Conservation (phyloP, 345 rosid species). For the Hevea brasiliensis region DNA sequence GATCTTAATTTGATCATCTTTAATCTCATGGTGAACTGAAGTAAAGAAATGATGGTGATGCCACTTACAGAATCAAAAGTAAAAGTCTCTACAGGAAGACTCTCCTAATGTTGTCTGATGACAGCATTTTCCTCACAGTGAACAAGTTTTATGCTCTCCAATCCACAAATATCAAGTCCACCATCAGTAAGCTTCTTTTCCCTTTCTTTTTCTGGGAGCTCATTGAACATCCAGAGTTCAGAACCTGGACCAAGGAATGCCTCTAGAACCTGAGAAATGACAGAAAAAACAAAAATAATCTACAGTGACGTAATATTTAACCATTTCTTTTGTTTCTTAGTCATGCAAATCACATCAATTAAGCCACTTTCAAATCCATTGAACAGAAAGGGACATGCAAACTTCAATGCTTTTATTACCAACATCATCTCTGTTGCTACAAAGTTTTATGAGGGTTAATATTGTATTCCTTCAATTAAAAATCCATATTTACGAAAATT, state of each 20-base stretch:
- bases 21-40: no score
- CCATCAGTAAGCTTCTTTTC: slow-evolving; percentile 71
- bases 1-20: no score
- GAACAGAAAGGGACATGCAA: no score
- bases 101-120: slow-evolving; percentile 75
- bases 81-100: slow-evolving; percentile 83
- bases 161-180: slow-evolving; percentile 68
- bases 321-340: no score
- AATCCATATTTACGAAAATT: no score
- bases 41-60: slow-evolving; percentile 5
- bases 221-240: slow-evolving; percentile 93
- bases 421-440: no score
- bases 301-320: background rate
- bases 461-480: no score
- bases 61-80: slow-evolving; percentile 96
- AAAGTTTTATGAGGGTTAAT: no score
- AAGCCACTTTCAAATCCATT: no score
- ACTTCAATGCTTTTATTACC: no score
- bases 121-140: slow-evolving; percentile 88
- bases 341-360: no score
- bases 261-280: slow-evolving; percentile 65
- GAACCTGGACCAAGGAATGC: slow-evolving; percentile 89
- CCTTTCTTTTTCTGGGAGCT: slow-evolving; percentile 82
- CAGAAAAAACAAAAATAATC: slow-evolving; percentile 12
- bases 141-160: slow-evolving; percentile 69